Conservation (phyloP, 2,329 filamentous ascomycete genomes). For the Diaporthe aspalathi region DNA sequence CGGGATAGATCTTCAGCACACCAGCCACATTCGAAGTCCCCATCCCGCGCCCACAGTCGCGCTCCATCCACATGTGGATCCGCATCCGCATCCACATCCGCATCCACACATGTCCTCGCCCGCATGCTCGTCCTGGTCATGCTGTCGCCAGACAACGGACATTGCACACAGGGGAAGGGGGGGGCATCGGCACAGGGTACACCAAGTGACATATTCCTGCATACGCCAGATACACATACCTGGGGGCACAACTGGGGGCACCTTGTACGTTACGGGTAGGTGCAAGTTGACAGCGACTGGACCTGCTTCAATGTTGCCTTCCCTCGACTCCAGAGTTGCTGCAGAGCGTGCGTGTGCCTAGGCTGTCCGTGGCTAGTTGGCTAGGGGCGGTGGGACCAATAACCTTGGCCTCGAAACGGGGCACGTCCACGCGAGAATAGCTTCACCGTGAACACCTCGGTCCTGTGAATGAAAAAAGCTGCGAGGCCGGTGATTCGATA, state of each 20-base stretch:
- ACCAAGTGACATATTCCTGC: slow-evolving; percentile 17
- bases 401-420: slow-evolving; percentile 16
- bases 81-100: slow-evolving; percentile 9
- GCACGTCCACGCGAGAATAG: not conserved
- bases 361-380: slow-evolving; percentile 42
- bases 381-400: slow-evolving; percentile 21
- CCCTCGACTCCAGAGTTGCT: slow-evolving; percentile 18
- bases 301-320: slow-evolving; percentile 33
- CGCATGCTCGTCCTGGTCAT: not conserved
- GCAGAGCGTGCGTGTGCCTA: slow-evolving; percentile 43
- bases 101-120: slow-evolving; percentile 7
- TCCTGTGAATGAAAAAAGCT: slow-evolving; percentile 21
- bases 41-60: not conserved
- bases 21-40: slow-evolving; percentile 35
- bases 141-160: not conserved
- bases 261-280: slow-evolving; percentile 32
- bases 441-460: slow-evolving; percentile 8
- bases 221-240: slow-evolving; percentile 33
- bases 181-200: slow-evolving; percentile 6
- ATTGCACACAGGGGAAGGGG: no score
- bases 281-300: slow-evolving; percentile 26
- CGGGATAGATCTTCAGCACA: slow-evolving; percentile 33
- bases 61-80: slow-evolving; percentile 11
- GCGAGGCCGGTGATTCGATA: slow-evolving; percentile 35
- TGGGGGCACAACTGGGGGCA: slow-evolving; percentile 1